These are phyloP conservation scores for Vitis cinerea DNA, from an alignment of 164 flowering plant genomes.

Conservation along the genomic window DNA sequence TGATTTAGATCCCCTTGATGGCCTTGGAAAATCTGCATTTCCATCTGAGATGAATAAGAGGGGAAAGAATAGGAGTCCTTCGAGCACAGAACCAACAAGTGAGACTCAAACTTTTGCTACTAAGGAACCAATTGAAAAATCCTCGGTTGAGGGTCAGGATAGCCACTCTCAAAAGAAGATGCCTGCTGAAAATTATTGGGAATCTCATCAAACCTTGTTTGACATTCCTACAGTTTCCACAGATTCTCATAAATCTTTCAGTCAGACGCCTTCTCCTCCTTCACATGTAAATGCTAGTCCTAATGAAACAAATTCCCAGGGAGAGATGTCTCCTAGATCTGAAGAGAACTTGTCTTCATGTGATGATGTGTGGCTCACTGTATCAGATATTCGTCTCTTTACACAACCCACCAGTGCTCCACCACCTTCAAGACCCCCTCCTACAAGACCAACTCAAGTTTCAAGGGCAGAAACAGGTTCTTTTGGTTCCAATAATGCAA, in stretches of 20 bases:
- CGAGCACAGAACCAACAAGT: slow-evolving; percentile 27
- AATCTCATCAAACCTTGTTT: slow-evolving; percentile 49
- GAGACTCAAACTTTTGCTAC: slow-evolving; percentile 22
- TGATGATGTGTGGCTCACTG: slow-evolving; percentile 87
- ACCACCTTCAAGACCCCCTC: slow-evolving; percentile 98
- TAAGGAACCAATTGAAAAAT: slow-evolving; percentile 35
- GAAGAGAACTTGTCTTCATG: slow-evolving; percentile 44
- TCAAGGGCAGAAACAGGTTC: slow-evolving; percentile 42
- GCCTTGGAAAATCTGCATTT: slow-evolving; percentile 44
- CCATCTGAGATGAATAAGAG: slow-evolving; percentile 35
- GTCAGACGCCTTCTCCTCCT: slow-evolving; percentile 39
- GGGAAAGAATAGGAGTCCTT: slow-evolving; percentile 41
- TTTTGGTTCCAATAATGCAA: slow-evolving; percentile 34
- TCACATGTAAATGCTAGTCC: slow-evolving; percentile 30
- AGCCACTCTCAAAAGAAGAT: slow-evolving; percentile 34
- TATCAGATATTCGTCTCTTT: slow-evolving; percentile 83
- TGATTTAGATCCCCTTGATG: slow-evolving; percentile 59
- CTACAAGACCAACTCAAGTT: slow-evolving; percentile 57
- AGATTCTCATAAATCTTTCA: slow-evolving; percentile 34
- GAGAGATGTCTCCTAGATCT: slow-evolving; percentile 38
- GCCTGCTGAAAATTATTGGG: slow-evolving; percentile 35
- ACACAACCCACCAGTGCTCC: slow-evolving; percentile 94
- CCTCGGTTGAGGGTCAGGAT: slow-evolving; percentile 37
- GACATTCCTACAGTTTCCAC: slow-evolving; percentile 51
- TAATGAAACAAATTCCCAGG: slow-evolving; percentile 33